Conservation (phyloP, 345 rosid genomes). For the Citrus maxima region DNA sequence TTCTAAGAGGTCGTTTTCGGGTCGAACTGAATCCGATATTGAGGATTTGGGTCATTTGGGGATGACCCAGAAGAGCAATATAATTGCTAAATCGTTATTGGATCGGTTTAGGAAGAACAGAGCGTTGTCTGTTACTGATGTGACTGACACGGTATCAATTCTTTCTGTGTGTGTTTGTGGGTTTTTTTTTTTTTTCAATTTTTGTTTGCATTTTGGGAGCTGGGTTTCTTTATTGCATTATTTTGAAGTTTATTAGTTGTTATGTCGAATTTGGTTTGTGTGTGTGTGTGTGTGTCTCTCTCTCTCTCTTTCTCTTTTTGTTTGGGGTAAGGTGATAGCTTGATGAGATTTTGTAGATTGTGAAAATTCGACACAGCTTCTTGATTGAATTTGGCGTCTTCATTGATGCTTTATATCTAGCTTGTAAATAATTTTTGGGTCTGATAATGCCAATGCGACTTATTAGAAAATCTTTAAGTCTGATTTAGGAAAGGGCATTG, state of each 20-base stretch:
- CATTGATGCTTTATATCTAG: background rate
- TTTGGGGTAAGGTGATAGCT: background rate
- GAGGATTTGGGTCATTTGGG: constrained; percentile 47
- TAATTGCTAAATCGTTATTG: constrained; percentile 30
- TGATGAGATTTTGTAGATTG: background rate
- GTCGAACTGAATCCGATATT: constrained; percentile 34
- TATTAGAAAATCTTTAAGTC: background rate
- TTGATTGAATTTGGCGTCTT: background rate
- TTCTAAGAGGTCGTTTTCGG: constrained; percentile 38
- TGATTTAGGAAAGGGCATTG: background rate
- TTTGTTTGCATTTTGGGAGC: background rate
- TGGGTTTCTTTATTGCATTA: background rate
- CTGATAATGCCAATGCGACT: background rate
- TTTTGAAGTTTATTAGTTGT: background rate
- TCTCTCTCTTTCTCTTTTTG: background rate
- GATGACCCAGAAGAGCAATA: constrained; percentile 27
- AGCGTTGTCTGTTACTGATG: constrained; percentile 65
- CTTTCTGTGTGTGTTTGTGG: background rate
- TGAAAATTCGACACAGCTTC: background rate
- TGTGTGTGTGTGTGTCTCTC: no score
- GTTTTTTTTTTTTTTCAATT: background rate
- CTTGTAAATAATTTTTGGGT: background rate
- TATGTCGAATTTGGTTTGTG: background rate
- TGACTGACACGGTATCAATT: constrained; percentile 53
- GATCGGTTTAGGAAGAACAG: constrained; percentile 48